These are phyloP conservation scores for Barnettozyma siamensis DNA, from an alignment of 805 yeast species.

Conservation along the genomic window DNA sequence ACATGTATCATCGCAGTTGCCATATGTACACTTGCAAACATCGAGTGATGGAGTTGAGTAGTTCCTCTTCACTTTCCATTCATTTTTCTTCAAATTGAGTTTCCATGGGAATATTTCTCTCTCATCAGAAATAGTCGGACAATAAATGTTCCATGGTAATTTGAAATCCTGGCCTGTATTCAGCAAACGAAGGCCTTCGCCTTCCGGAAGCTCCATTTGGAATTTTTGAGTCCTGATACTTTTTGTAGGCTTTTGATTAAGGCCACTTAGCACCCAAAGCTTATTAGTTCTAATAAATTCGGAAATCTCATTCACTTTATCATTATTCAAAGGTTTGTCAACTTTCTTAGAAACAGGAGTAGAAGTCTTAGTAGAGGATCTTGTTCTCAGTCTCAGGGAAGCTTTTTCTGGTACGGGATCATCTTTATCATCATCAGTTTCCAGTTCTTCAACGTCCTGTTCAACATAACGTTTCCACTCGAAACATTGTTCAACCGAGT, in stretches of 20 bases:
- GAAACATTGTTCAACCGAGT: conserved; percentile 12
- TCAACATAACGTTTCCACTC: conserved; percentile 20
- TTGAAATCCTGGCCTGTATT: conserved; percentile 18
- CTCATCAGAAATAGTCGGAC: conserved; percentile 25
- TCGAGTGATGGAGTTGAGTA: neutral
- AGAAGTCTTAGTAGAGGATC: neutral
- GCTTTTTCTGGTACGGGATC: neutral
- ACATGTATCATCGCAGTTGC: conserved; percentile 30
- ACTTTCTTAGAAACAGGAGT: no score
- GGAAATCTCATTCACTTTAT: neutral
- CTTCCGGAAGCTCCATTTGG: conserved; percentile 20
- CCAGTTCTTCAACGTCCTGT: conserved; percentile 14
- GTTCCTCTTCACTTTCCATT: conserved; percentile 8
- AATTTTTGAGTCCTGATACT: conserved; percentile 7
- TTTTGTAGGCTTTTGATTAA: conserved; percentile 13
- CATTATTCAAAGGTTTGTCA: neutral
- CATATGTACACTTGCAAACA: conserved; percentile 20
- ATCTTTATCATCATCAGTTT: neutral
- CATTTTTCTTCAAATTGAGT: conserved; percentile 18
- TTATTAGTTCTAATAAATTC: conserved; percentile 8
- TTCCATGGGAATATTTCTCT: conserved; percentile 26
- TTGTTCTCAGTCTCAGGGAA: no score
- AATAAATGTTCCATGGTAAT: conserved; percentile 30
- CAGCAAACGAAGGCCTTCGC: conserved; percentile 15
- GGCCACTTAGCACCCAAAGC: conserved; percentile 20